Evolutionary conservation across 768 basidiomycete species (phyloP).

Genomic region (Daedaleopsis sinensis): DNA sequence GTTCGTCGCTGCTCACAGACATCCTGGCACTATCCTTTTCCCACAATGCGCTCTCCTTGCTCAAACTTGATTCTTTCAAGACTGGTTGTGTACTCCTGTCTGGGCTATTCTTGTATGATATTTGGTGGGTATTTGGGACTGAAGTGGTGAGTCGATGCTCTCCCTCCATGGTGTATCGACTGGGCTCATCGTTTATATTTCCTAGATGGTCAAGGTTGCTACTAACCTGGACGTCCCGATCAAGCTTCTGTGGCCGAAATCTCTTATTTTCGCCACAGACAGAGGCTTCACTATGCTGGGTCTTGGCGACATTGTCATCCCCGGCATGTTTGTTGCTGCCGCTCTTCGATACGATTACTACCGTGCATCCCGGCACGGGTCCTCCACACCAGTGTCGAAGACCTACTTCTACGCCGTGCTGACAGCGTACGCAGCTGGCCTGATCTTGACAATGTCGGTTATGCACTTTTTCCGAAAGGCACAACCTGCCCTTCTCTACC

Average conservation of each 20-base stretch:
- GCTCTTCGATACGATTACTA: slow-evolving; percentile 85
- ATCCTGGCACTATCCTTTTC: slow-evolving; percentile 76
- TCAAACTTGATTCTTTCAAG: slow-evolving; percentile 87
- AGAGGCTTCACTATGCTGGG: slow-evolving; percentile 89
- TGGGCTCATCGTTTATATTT: not conserved
- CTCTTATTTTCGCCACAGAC: slow-evolving; percentile 46
- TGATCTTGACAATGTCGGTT: slow-evolving; percentile 76
- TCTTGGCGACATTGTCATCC: slow-evolving; percentile 81
- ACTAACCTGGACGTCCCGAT: slow-evolving; percentile 90
- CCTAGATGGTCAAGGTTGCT: slow-evolving; percentile 91
- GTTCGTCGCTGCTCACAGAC: slow-evolving; percentile 77
- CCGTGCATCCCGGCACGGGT: slow-evolving; percentile 34
- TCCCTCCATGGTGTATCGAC: not conserved
- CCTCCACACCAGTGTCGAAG: slow-evolving; percentile 49
- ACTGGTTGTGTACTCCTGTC: slow-evolving; percentile 83
- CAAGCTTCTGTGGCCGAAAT: slow-evolving; percentile 88
- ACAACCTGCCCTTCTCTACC: slow-evolving; percentile 92
- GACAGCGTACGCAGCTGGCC: slow-evolving; percentile 71
- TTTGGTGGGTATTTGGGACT: slow-evolving; percentile 94
- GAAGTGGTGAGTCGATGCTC: slow-evolving; percentile 63
- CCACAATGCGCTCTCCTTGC: slow-evolving; percentile 74
- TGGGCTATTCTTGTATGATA: slow-evolving; percentile 90
- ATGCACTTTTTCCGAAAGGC: slow-evolving; percentile 80
- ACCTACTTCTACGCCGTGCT: slow-evolving; percentile 79
- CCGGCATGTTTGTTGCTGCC: slow-evolving; percentile 74